Evolutionary conservation across 768 basidiomycete species (phyloP), one percentile per base, ranked within the genome.

Genomic region (Trametes gibbosa): DNA sequence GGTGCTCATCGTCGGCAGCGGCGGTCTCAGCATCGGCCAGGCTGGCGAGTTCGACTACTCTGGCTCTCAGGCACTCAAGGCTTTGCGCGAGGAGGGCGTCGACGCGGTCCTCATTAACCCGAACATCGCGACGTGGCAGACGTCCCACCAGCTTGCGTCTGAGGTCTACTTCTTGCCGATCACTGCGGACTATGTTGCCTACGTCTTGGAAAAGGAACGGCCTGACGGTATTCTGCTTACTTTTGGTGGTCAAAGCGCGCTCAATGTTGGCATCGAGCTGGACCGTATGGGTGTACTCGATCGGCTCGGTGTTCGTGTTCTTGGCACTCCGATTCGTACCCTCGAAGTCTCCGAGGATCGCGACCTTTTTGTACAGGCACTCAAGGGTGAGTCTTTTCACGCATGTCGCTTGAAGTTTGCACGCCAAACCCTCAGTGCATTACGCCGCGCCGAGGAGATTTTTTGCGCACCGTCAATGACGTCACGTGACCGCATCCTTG

Each of bases 21-120:
- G 97, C 65, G 97, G 97, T 53, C 85, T 99, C 46, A 89, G 87
- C 68, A 99, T 99, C 57, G 97, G 97, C 27, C 97, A 99, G 74
- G 97, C 97, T 5, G 97, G 97, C 73, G 97, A 99, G 76, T 99
- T 99, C 74, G 97, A 99, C 73, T 99, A 99, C 73, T 98, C 96
- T 19, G 97, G 97, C 46, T 98, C 96, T 6, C 97, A 99, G 75
- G 97, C 97, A 10, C 85, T 99, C 75, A 98, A 99, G 73, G 97
- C 97, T 16, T 86, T 99, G 52, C 85, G 88, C 66, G 97, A 99
- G 74, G 93, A 95, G 72, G 95, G 95, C 53, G 87, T 99, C 51
- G 83, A 90, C 56, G 92, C 94, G 32, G 87, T 99, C 63, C 86
- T 99, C 63, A 93, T 99, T 73, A 99, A 98, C 74, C 97, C 97